Evolutionary conservation across 2,329 filamentous ascomycete genomes (phyloP).

Genomic region (Elsinoe australis): DNA sequence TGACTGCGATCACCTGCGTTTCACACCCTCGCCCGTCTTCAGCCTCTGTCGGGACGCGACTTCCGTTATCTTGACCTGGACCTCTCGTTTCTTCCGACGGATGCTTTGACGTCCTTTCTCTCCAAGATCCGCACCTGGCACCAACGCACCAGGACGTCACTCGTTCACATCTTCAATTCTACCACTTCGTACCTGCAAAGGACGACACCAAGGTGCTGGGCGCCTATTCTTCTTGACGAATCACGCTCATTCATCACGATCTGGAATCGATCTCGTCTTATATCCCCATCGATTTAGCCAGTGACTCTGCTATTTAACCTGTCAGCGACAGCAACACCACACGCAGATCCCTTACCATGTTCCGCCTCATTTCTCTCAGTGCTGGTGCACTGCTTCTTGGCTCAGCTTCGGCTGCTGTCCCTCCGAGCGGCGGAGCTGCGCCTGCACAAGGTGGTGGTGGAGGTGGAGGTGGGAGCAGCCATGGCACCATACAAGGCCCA

Average conservation of each 20-base stretch:
- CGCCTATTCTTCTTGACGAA: not conserved
- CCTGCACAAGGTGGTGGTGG: conserved; percentile 12
- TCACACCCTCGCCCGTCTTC: conserved; percentile 11
- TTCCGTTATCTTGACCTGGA: conserved; percentile 6
- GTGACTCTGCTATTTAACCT: conserved; percentile 4
- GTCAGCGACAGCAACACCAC: conserved; percentile 4
- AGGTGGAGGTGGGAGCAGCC: conserved; percentile 12
- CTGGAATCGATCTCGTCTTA: not conserved
- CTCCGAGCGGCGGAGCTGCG: not conserved
- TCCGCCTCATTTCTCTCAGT: conserved; percentile 6
- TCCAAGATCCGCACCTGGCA: conserved; percentile 4
- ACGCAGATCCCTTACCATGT: conserved; percentile 1
- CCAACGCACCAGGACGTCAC: conserved; percentile 6
- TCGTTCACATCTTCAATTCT: conserved; percentile 11
- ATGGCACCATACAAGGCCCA: conserved; percentile 9
- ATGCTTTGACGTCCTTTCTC: conserved; percentile 11
- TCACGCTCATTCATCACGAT: conserved; percentile 9
- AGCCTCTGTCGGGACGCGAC: conserved; percentile 9
- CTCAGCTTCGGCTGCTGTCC: not conserved
- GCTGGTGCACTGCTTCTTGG: conserved; percentile 2
- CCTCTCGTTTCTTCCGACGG: not conserved
- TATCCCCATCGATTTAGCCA: not conserved
- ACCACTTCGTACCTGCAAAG: conserved; percentile 1
- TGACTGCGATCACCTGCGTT: conserved; percentile 5
- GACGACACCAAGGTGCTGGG: conserved; percentile 7